A percentile compares a stretch with the other conserved stretches of the same genome.
phyloP scores from a whole-genome alignment of 495 filamentous ascomycete genomes.

The Xylaria intraflava region DNA sequence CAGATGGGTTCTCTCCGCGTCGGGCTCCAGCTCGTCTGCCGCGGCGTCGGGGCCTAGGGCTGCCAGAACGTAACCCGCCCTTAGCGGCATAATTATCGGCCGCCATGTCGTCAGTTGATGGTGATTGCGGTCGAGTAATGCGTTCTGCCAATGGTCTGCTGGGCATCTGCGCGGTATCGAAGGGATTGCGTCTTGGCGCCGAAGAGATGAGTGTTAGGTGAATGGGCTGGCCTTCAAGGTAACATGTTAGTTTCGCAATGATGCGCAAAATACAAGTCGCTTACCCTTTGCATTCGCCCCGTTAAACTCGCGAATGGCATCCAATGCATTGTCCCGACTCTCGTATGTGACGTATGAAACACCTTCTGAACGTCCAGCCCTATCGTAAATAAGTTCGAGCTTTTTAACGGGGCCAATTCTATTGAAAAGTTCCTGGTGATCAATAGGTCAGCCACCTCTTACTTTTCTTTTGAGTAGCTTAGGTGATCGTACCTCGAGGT shows the following conservation, averaged over 20 bases:
- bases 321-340: constrained; percentile 57
- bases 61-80: constrained; percentile 43
- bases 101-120: constrained; percentile 56
- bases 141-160: constrained; percentile 67
- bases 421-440: constrained; percentile 65
- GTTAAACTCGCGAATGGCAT: constrained; percentile 75
- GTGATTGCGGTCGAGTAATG: constrained; percentile 52
- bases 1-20: constrained; percentile 30
- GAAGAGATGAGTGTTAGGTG: constrained; percentile 63
- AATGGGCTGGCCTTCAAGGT: constrained; percentile 64
- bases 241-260: constrained; percentile 10
- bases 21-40: constrained; percentile 47
- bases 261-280: neutral
- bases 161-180: constrained; percentile 51
- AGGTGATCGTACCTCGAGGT: constrained; percentile 60
- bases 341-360: constrained; percentile 79
- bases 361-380: constrained; percentile 83
- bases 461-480: neutral
- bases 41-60: constrained; percentile 39
- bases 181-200: constrained; percentile 44
- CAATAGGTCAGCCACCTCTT: constrained; percentile 8
- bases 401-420: constrained; percentile 67
- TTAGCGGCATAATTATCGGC: constrained; percentile 84
- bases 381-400: constrained; percentile 75
- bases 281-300: constrained; percentile 83